A percentile compares a stretch with the other conserved stretches of the same genome.
These are phyloP conservation scores for Aspergillus chevalieri DNA, from an alignment of 2,329 filamentous ascomycete genomes.

Conservation along the genomic window DNA sequence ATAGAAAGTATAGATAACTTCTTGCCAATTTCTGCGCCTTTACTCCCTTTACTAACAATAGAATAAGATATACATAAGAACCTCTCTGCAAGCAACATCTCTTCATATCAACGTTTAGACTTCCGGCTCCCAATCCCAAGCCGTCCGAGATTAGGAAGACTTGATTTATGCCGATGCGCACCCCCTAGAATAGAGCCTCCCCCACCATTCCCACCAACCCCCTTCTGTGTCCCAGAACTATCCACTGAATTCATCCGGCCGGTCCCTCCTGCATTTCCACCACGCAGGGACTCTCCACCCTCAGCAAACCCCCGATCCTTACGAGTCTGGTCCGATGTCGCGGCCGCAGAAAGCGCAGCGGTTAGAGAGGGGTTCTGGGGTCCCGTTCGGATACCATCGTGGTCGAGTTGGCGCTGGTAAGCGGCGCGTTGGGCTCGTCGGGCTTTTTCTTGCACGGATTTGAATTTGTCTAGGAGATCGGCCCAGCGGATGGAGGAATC, in stretches of 20 bases:
- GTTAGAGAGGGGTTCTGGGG: slow-evolving; percentile 31
- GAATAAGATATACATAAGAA: neutral
- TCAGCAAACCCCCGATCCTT: slow-evolving; percentile 30
- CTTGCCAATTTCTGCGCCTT: neutral
- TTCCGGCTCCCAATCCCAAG: slow-evolving; percentile 65
- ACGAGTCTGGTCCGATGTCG: slow-evolving; percentile 19
- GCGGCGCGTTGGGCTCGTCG: slow-evolving; percentile 58
- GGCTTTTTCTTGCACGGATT: slow-evolving; percentile 79
- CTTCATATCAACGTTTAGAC: slow-evolving; percentile 29
- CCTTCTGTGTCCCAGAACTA: slow-evolving; percentile 9
- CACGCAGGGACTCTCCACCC: slow-evolving; percentile 24
- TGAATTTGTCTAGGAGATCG: slow-evolving; percentile 92
- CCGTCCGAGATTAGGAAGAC: slow-evolving; percentile 63
- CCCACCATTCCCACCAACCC: slow-evolving; percentile 26
- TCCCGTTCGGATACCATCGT: slow-evolving; percentile 46
- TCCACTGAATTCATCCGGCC: neutral
- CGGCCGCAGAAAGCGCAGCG: slow-evolving; percentile 25
- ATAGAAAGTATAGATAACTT: neutral
- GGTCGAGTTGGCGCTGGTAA: slow-evolving; percentile 40
- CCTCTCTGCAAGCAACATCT: neutral
- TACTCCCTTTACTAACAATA: neutral
- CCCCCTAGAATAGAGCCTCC: slow-evolving; percentile 29
- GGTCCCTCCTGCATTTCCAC: slow-evolving; percentile 5
- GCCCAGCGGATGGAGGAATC: slow-evolving; percentile 84
- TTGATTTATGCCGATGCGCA: slow-evolving; percentile 54